A percentile compares a stretch with the other conserved stretches of the same genome.
phyloP scores from a whole-genome alignment of 768 basidiomycete species.

The Rhodotorula diobovata region DNA sequence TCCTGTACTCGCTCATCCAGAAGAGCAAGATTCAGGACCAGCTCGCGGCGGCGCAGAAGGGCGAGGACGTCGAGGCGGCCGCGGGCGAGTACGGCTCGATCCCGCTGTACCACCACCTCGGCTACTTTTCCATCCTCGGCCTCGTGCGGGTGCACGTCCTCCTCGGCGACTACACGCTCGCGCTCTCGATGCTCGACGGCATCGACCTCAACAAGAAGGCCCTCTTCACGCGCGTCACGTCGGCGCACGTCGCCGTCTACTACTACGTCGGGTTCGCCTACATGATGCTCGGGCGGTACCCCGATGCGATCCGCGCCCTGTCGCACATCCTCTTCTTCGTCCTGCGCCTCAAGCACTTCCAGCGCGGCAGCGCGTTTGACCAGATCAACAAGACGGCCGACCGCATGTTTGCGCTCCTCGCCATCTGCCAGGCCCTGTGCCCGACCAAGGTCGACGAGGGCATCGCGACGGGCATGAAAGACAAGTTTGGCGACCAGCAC shows the following conservation, averaged over 20 bases:
- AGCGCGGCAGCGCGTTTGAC: slow-evolving; percentile 96
- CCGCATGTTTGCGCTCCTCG: slow-evolving; percentile 93
- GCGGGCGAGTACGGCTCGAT: slow-evolving; percentile 86
- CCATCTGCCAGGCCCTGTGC: slow-evolving; percentile 85
- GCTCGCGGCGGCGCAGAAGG: slow-evolving; percentile 72
- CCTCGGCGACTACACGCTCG: slow-evolving; percentile 91
- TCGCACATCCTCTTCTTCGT: slow-evolving; percentile 76
- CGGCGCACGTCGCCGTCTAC: slow-evolving; percentile 91
- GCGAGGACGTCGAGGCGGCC: slow-evolving; percentile 70
- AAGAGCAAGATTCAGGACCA: slow-evolving; percentile 94
- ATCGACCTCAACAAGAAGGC: slow-evolving; percentile 78
- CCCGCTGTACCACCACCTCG: slow-evolving; percentile 87
- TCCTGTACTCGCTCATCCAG: slow-evolving; percentile 96
- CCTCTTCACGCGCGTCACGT: slow-evolving; percentile 67
- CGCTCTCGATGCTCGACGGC: slow-evolving; percentile 88
- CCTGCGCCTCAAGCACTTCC: slow-evolving; percentile 91
- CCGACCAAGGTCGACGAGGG: slow-evolving; percentile 74
- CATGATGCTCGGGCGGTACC: slow-evolving; percentile 84
- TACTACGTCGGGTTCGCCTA: slow-evolving; percentile 98
- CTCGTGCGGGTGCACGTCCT: slow-evolving; percentile 91
- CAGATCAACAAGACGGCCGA: slow-evolving; percentile 98
- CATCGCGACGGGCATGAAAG: slow-evolving; percentile 68
- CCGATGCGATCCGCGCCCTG: slow-evolving; percentile 91
- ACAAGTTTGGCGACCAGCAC: slow-evolving; percentile 88
- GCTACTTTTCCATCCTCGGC: slow-evolving; percentile 94